Base-by-base conservation (phyloP, 768 basidiomycete genomes). In the Kwoniella newhampshirensis region DNA sequence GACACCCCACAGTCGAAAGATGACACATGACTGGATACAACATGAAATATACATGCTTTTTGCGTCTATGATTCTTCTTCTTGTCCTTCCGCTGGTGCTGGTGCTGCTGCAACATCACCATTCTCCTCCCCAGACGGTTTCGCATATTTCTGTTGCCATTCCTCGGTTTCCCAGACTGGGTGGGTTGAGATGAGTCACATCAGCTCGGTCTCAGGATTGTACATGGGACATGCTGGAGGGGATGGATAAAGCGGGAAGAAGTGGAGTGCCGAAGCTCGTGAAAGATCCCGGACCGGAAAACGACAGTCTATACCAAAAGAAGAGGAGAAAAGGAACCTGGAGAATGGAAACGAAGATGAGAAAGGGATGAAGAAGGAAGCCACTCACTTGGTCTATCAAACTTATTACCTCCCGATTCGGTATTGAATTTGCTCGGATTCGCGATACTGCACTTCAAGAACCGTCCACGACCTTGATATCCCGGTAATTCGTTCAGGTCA, bases 121-220 rank as follows among this genome's bases (percentile, higher is more conserved):
- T 85, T 85, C 64, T 86, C 81, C 12, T 84, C 82, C 46, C 88
- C 78, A 11, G 42, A 48, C 15, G 89, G 87, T 68, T 91, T 89
- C 2, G 87, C 86, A 74, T 93, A 80, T 67, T 87, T 81, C 74
- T 85, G 79, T 27, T 94, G 78, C 92, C 92, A 97, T 60, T 96
- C 91, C 76, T 97, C 93, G 0, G 88, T 87, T 71, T 92, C 89
- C 93, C 93, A 97, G 63, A 97, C 92, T 94, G 68, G 13, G 46
- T 9, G 56, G 56, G 13, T 4, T 49, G 11, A 84, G 51, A 39
- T 12, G 20, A 39, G 21, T 54, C 57, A 40, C 6, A 54, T 59
- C 46, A n/a, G n/a, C n/a, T n/a, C n/a, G n/a, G n/a, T n/a, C n/a
- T n/a, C n/a, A n/a, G n/a, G n/a, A n/a, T n/a, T n/a, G n/a, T n/a